Conservation (phyloP, 352 stramenopile genomes). For the Globisporangium perplexum region DNA sequence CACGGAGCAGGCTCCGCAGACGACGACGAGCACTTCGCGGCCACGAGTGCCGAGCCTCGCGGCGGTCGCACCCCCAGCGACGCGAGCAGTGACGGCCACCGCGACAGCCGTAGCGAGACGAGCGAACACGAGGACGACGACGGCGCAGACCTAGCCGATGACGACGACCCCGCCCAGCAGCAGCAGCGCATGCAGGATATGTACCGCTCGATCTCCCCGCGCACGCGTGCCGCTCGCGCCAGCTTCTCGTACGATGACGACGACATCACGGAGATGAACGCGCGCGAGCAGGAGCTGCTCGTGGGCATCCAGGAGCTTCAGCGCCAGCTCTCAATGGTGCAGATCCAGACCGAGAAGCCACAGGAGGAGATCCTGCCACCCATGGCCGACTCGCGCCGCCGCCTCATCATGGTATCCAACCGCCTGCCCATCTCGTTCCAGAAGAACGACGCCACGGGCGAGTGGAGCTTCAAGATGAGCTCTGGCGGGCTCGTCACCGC, state of each 20-base stretch:
- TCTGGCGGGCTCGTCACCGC: slow-evolving; percentile 85
- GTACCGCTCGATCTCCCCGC: slow-evolving; percentile 21
- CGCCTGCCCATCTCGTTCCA: slow-evolving; percentile 87
- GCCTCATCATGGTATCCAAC: slow-evolving; percentile 90
- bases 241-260: slow-evolving; percentile 50
- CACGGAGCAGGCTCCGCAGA: not conserved
- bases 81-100: slow-evolving; percentile 1
- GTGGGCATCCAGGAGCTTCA: slow-evolving; percentile 91
- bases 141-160: not conserved
- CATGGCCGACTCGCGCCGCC: slow-evolving; percentile 50
- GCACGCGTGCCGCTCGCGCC: slow-evolving; percentile 11
- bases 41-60: slow-evolving; percentile 4
- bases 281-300: slow-evolving; percentile 82
- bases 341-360: slow-evolving; percentile 76
- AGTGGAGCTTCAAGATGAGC: slow-evolving; percentile 87
- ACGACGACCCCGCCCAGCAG: slow-evolving; percentile 12
- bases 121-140: slow-evolving; percentile 4
- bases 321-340: slow-evolving; percentile 81
- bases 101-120: not conserved
- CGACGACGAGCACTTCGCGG: slow-evolving; percentile 9
- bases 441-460: slow-evolving; percentile 78
- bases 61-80: slow-evolving; percentile 7
- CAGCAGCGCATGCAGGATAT: slow-evolving; percentile 23
- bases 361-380: slow-evolving; percentile 67
- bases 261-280: slow-evolving; percentile 69